A percentile compares a stretch with the other conserved stretches of the same genome.
Evolutionary conservation across 1,284 basidiomycete species (phyloP).

Genomic region (Apiotrichum gracile): DNA sequence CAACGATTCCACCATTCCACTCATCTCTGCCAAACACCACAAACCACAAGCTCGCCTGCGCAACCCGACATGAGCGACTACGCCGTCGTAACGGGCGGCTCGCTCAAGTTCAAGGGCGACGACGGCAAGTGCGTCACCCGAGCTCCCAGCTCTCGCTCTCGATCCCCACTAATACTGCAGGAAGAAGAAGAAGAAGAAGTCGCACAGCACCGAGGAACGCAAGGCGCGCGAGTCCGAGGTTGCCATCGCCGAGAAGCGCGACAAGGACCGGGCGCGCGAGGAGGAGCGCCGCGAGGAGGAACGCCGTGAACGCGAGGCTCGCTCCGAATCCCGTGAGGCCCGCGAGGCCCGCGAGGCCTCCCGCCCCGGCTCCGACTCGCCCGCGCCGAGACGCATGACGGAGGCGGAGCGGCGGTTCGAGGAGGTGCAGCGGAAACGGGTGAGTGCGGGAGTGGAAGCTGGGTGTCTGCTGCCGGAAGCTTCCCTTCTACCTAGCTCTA

Average conservation of each 20-base stretch:
- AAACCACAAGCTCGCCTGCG: too few species aligned
- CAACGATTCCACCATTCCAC: background rate
- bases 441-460: constrained; percentile 48
- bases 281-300: background rate
- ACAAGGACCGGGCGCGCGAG: constrained; percentile 2
- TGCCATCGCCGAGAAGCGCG: constrained; percentile 45
- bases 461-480: background rate
- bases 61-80: constrained; percentile 63
- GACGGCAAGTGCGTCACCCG: constrained; percentile 64
- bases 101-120: constrained; percentile 80
- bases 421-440: constrained; percentile 73
- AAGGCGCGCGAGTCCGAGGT: constrained; percentile 23
- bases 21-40: background rate
- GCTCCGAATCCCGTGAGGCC: too few species aligned
- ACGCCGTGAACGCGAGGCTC: too few species aligned
- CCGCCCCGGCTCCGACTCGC: constrained; percentile 5
- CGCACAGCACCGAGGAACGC: constrained; percentile 50
- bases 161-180: background rate
- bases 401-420: constrained; percentile 86
- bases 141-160: background rate
- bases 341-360: background rate
- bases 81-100: constrained; percentile 70
- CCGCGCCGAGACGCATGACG: constrained; percentile 55
- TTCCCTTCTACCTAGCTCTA: too few species aligned
- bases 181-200: constrained; percentile 66